Evolutionary conservation across 495 filamentous ascomycete species (phyloP), one percentile per base, ranked within the genome.

Genomic region (Penicillium pulvis): DNA sequence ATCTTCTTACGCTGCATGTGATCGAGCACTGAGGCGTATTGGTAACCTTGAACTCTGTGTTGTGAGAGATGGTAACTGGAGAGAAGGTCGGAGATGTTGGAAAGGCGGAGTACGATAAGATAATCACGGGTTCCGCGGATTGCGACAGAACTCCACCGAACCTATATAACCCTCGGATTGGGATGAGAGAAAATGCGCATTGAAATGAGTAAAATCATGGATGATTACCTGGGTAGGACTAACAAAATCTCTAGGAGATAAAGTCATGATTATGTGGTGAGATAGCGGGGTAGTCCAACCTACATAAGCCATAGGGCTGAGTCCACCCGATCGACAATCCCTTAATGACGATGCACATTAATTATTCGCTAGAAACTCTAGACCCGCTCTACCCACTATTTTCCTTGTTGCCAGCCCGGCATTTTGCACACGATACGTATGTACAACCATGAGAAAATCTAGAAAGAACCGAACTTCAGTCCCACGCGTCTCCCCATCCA

Each of bases 401-500:
- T 49, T 49, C 20, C 23, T 16, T 49, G 28, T 49, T 28, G 24
- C 46, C 33, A 36, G 12, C 33, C 28, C 23, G 20, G 24, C 24
- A 26, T 10, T 49, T 31, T 26, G 45, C 28, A 55, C 30, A 3
- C 19, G 14, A 55, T 46, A 23, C 56, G 53, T 55, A 54, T 48
- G 56, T 53, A 51, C 55, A 51, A 31, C 30, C n/a, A n/a, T 44
- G 52, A 31, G 20, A 28, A 4, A 33, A 10, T 19, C 30, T 47
- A 47, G 16, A 17, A 43, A 53, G 28, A 14, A 19, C 7, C 8
- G 41, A 28, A 1, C 8, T 46, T 30, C 62, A 81, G 58, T 82
- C 79, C 81, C 80, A 83, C n/a, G 78, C 80, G 71, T 80, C 81
- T 20, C 81, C 81, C 80, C 80, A 84, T n/a, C 75, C 79, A 69